Percentiles rank a stretch among this genome's conserved stretches.
Evolutionary conservation across 2,329 filamentous ascomycete species (phyloP).

Genomic region (Tolypocladium capitatum): DNA sequence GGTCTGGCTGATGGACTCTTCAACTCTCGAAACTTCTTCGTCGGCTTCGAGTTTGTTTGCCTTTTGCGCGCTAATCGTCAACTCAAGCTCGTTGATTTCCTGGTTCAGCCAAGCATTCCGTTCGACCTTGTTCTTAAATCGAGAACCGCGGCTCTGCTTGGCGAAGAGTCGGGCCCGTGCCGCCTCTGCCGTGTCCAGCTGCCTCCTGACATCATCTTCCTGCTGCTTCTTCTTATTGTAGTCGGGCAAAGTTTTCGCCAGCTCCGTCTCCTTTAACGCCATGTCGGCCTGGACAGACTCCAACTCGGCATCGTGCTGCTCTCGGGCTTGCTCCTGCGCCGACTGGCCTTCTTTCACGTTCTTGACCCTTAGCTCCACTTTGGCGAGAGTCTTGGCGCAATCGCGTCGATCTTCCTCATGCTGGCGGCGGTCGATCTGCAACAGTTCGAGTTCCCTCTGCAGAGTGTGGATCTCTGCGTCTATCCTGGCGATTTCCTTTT

Average conservation of each 20-base stretch:
- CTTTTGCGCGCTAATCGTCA: constrained; percentile 65
- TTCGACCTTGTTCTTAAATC: constrained; percentile 79
- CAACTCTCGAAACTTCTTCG: constrained; percentile 65
- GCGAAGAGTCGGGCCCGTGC: constrained; percentile 68
- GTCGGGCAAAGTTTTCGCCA: constrained; percentile 61
- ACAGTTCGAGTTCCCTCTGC: constrained; percentile 69
- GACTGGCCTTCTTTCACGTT: constrained; percentile 72
- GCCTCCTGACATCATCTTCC: constrained; percentile 56
- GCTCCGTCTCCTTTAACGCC: constrained; percentile 59
- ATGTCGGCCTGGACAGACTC: constrained; percentile 63
- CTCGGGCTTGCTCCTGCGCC: constrained; percentile 58
- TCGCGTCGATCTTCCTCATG: constrained; percentile 84
- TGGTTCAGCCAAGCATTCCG: constrained; percentile 70
- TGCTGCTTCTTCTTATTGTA: constrained; percentile 61
- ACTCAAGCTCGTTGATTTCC: constrained; percentile 69
- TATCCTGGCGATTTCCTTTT: constrained; percentile 64
- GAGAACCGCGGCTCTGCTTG: constrained; percentile 80
- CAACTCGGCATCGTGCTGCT: constrained; percentile 59
- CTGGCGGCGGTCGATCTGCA: constrained; percentile 74
- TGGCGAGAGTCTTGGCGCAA: constrained; percentile 64
- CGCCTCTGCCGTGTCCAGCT: constrained; percentile 64
- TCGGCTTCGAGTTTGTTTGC: constrained; percentile 72
- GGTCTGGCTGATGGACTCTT: constrained; percentile 55
- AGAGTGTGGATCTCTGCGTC: constrained; percentile 69
- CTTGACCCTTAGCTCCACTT: constrained; percentile 75